Base-by-base conservation (phyloP, 805 yeast genomes). In the Yarrowia deformans region DNA sequence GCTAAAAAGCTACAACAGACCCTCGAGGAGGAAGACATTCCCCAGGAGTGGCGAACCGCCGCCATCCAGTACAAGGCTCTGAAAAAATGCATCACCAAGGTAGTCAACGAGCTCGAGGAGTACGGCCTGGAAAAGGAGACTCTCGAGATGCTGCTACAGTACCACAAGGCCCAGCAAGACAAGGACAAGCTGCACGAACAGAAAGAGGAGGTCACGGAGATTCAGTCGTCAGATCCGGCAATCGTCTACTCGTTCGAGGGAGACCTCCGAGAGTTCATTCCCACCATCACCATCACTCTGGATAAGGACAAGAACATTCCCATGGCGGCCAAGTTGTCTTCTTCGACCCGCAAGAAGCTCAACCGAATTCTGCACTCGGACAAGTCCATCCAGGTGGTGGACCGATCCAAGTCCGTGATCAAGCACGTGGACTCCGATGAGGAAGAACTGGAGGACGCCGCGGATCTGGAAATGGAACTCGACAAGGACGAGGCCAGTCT, bases 41-140 rank as follows among this genome's bases (percentile, higher is more conserved):
- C 94, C 7, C 81, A 80, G 35, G 88, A 86, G 29, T 90, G 95
- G 95, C 79, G 84, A 0, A 83, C 81, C 37, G 84, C 85, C 8
- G 90, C 93, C 14, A 89, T 90, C 56, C 90, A 89, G 72, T 90
- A 90, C 76, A 90, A 90, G 75, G 83, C 86, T 3, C 76, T 90
- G 70, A 90, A 90, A 75, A 90, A 90, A 75, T 82, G 87, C 69
- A 88, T 90, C 70, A 84, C 84, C 70, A 82, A 81, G 70, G 90
- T 90, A 16, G 93, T 89, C 16, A 78, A 81, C 40, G 94, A 90
- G 77, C 81, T 90, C 52, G 81, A 83, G 54, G 76, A 77, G n/a
- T 75, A 87, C 42, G 93, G 93, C 0, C 77, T 89, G 32, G 82
- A 84, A 49, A 82, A 81, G 70, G 83, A 85, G 35, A 81, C 76